Conservation (phyloP, 768 basidiomycete genomes). For the Lanmaoa pseudosensibilis region DNA sequence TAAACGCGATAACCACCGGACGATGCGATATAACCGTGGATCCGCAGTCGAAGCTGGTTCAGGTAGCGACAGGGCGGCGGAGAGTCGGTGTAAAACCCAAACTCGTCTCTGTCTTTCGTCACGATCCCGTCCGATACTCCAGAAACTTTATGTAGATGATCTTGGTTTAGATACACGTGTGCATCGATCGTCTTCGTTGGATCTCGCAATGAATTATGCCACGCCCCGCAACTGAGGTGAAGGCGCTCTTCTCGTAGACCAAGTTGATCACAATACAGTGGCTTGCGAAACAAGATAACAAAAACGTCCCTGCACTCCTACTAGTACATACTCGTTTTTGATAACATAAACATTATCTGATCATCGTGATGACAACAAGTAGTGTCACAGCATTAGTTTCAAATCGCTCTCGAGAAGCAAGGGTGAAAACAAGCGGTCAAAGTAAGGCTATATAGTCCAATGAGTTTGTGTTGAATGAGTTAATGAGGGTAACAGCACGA, state of each 20-base stretch:
- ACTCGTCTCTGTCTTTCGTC: neutral
- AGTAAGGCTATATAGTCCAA: constrained; percentile 1
- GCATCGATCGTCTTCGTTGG: neutral
- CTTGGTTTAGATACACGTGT: neutral
- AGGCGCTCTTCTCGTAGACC: too few species aligned
- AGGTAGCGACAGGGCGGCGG: neutral
- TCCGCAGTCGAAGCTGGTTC: constrained; percentile 9
- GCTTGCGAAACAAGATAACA: neutral
- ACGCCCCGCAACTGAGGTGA: neutral
- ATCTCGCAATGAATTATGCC: neutral
- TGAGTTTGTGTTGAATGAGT: neutral
- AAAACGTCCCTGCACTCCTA: constrained; percentile 8
- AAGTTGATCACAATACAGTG: neutral
- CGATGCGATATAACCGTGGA: constrained; percentile 18
- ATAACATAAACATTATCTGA: constrained; percentile 9
- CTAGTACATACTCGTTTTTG: constrained; percentile 10
- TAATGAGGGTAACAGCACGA: neutral
- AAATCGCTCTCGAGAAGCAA: neutral
- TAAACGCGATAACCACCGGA: neutral
- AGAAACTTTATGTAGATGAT: neutral
- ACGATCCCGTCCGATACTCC: neutral
- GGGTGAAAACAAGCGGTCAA: neutral
- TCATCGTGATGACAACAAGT: neutral
- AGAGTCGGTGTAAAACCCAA: neutral
- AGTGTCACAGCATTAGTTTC: constrained; percentile 10